A percentile compares a stretch with the other conserved stretches of the same genome.
phyloP scores from a whole-genome alignment of 495 filamentous ascomycete species.

The Bacidia rubella region DNA sequence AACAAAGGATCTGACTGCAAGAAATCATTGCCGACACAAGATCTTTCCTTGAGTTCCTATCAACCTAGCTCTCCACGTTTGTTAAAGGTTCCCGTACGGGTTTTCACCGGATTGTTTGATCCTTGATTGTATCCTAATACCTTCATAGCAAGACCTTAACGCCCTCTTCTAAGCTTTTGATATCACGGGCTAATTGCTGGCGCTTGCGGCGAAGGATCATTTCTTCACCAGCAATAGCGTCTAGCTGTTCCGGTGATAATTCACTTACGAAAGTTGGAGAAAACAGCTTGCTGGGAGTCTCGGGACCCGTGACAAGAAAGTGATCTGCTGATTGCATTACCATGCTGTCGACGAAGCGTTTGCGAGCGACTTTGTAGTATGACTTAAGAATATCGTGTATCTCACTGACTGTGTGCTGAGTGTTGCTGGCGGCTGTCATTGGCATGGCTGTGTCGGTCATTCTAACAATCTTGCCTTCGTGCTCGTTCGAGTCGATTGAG shows the following conservation, averaged over 20 bases:
- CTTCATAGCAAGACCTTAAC: constrained; percentile 17
- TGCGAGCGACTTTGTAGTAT: constrained; percentile 47
- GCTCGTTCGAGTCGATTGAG: background rate
- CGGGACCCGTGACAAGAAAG: constrained; percentile 23
- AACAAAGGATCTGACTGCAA: too few species aligned
- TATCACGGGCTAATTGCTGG: constrained; percentile 24
- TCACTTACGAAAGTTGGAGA: constrained; percentile 25
- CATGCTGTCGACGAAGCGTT: constrained; percentile 43
- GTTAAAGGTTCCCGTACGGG: too few species aligned
- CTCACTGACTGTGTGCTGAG: constrained; percentile 29
- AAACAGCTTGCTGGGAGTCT: constrained; percentile 24
- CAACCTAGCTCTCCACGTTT: too few species aligned
- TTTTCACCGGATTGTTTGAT: too few species aligned
- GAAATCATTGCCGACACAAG: too few species aligned
- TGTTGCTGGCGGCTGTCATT: constrained; percentile 21
- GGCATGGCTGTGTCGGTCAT: constrained; percentile 13
- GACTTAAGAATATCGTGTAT: constrained; percentile 45
- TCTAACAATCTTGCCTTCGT: constrained; percentile 15
- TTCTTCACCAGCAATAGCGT: constrained; percentile 36
- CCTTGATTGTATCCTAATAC: too few species aligned
- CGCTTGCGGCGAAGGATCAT: constrained; percentile 20
- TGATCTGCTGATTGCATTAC: constrained; percentile 30
- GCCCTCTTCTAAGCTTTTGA: constrained; percentile 29
- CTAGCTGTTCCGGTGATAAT: constrained; percentile 26
- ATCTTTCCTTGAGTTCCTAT: too few species aligned